phyloP scores from a whole-genome alignment of 176 grass and related monocot genomes.

The Ensete glaucum region DNA sequence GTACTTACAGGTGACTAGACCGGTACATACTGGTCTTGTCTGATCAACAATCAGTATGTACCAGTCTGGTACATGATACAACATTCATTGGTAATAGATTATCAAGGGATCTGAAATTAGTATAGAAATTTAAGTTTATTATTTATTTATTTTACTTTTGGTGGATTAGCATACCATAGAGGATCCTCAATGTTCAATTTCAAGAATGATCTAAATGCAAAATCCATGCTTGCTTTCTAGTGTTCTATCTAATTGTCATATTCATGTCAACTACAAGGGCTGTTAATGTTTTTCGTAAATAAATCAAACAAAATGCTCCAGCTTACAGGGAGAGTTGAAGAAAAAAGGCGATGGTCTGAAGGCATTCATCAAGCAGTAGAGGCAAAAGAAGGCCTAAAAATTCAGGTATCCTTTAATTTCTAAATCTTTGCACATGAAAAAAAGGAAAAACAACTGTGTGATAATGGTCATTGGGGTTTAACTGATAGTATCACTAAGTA shows the following conservation, averaged over 20 bases:
- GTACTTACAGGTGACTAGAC: too few relatives aligned
- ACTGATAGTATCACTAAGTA: constrained; percentile 7
- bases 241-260: neutral
- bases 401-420: constrained; percentile 47
- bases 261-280: neutral
- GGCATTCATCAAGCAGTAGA: constrained; percentile 99
- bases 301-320: constrained; percentile 32
- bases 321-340: constrained; percentile 88
- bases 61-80: too few relatives aligned
- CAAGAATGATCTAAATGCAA: neutral
- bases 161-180: neutral
- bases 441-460: constrained; percentile 1
- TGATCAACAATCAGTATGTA: too few relatives aligned
- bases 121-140: too few relatives aligned
- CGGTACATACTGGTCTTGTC: too few relatives aligned
- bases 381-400: constrained; percentile 94
- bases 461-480: constrained; percentile 6
- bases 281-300: constrained; percentile 20
- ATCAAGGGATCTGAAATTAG: too few relatives aligned
- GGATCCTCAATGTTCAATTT: neutral
- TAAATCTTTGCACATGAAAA: constrained; percentile 4
- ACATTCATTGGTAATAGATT: too few relatives aligned
- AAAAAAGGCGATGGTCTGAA: constrained; percentile 96
- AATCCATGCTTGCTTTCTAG: neutral
- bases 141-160: neutral